These are phyloP conservation scores for Crithidia bombi DNA, from an alignment of 208 protist species.

Conservation along the genomic window DNA sequence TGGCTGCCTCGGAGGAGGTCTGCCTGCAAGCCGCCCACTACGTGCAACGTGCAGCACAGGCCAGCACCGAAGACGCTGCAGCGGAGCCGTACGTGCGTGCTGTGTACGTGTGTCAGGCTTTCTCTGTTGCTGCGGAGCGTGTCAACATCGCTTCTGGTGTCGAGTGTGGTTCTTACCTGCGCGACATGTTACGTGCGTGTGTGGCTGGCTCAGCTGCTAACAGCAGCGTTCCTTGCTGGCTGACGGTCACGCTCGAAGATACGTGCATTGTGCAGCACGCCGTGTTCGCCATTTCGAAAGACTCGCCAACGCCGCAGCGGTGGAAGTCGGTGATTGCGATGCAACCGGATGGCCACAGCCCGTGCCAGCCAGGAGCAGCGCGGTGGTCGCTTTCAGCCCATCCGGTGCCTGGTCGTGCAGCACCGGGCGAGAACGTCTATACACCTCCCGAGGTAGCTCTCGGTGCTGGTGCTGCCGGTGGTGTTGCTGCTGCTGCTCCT, in stretches of 20 bases:
- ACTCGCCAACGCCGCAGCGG: constrained; percentile 7
- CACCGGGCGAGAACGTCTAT: constrained; percentile 4
- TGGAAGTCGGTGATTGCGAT: constrained; percentile 2
- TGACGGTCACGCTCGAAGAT: constrained; percentile 46
- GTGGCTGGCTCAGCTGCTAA: constrained; percentile 6
- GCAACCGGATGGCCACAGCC: constrained; percentile 1
- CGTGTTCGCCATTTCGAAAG: constrained; percentile 31
- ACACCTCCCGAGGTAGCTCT: constrained; percentile 4
- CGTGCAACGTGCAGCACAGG: constrained; percentile 18
- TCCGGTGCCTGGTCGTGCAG: background rate
- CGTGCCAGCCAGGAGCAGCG: constrained; percentile 6
- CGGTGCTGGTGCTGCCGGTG: background rate
- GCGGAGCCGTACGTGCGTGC: constrained; percentile 38
- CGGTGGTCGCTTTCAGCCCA: constrained; percentile 9
- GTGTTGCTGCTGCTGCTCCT: background rate
- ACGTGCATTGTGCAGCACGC: constrained; percentile 50
- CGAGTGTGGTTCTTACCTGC: constrained; percentile 40
- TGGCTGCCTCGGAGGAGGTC: constrained; percentile 28
- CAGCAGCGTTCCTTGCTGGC: constrained; percentile 43
- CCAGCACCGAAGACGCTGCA: constrained; percentile 8
- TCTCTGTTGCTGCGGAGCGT: constrained; percentile 27
- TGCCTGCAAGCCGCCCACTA: constrained; percentile 23
- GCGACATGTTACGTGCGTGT: constrained; percentile 21
- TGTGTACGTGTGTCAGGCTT: constrained; percentile 30
- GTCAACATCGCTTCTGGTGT: constrained; percentile 26